Evolutionary conservation across 208 protist genomes (phyloP).

Genomic region (Wallacemonas sp.): DNA sequence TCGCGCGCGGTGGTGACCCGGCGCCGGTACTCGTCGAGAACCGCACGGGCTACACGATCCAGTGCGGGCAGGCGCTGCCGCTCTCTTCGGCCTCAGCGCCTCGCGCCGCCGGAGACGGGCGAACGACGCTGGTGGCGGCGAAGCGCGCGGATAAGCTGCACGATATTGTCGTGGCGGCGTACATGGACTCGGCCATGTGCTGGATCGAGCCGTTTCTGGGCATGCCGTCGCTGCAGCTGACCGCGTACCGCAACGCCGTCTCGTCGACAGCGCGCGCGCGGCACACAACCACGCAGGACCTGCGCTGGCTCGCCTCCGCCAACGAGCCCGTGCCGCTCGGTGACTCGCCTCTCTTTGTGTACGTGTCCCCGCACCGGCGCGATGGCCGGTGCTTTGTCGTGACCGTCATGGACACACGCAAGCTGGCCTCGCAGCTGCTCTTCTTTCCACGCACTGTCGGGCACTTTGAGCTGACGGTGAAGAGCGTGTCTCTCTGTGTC

Average conservation of each 20-base stretch:
- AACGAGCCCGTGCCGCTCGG: constrained; percentile 18
- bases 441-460: constrained; percentile 36
- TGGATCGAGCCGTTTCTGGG: constrained; percentile 16
- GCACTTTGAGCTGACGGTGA: constrained; percentile 41
- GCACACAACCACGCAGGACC: constrained; percentile 9
- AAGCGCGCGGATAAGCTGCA: background rate
- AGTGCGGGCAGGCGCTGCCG: constrained; percentile 33
- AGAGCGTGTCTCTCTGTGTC: constrained; percentile 32
- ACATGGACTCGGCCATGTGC: constrained; percentile 32
- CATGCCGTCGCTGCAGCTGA: constrained; percentile 19
- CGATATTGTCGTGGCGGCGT: constrained; percentile 23
- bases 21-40: constrained; percentile 53
- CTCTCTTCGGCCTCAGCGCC: background rate
- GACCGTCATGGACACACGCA: constrained; percentile 37
- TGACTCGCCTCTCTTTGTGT: constrained; percentile 31
- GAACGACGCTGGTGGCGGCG: background rate
- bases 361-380: constrained; percentile 34
- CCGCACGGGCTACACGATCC: constrained; percentile 34
- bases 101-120: background rate
- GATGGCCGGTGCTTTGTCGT: constrained; percentile 32
- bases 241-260: constrained; percentile 10
- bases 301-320: constrained; percentile 12
- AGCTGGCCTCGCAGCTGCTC: constrained; percentile 33
- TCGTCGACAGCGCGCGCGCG: background rate
- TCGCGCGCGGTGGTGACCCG: background rate